Evolutionary conservation across 495 filamentous ascomycete species (phyloP), one percentile per base, ranked within the genome.

Genomic region (Penicillium bialowiezense): DNA sequence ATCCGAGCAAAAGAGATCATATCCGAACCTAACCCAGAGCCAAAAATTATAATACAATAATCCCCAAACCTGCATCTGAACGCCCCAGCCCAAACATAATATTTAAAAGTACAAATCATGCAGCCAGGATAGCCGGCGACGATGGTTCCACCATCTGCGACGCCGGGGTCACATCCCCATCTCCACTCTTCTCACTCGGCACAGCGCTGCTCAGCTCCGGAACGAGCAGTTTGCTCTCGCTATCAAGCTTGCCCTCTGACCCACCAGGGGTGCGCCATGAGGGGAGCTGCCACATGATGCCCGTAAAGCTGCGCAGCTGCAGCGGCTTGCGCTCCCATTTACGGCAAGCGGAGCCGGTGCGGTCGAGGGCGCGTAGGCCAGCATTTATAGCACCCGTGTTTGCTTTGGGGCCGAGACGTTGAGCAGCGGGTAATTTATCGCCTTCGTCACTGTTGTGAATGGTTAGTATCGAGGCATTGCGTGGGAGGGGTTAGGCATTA

Each of bases 341-440:
- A 48, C 95, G 87, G 62, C 92, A 97, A 2, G 92, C 89, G 50
- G 91, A 85, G 38, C 91, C 89, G 1, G 84, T 86, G 32, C 92
- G 85, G 66, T 98, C 93, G 35, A 98, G 83, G 4, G 93, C 95
- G 41, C 93, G 88, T 26, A 98, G 84, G 44, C 89, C 88, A 41
- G 95, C 93, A 62, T 98, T 98, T 75, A 98, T 98, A 47, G 92
- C 92, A 48, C 93, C 93, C 59, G 93, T 89, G 69, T 97, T 98
- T 35, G 93, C 92, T 71, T 97, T 98, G 41, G 93, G 93, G 9
- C 92, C 92, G 17, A 97, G 86, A 64, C 93, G 95, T 60, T 89
- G 88, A 34, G 78, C 65, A 15, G 77, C 52, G 36, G 59, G 42
- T 20, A 64, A 51, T 48, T 73, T 77, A 41, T 85, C 84, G 51